Evolutionary conservation across 2,329 filamentous ascomycete genomes (phyloP), one percentile per base, ranked within the genome.

Genomic region (Davidsoniella neocaledoniae): DNA sequence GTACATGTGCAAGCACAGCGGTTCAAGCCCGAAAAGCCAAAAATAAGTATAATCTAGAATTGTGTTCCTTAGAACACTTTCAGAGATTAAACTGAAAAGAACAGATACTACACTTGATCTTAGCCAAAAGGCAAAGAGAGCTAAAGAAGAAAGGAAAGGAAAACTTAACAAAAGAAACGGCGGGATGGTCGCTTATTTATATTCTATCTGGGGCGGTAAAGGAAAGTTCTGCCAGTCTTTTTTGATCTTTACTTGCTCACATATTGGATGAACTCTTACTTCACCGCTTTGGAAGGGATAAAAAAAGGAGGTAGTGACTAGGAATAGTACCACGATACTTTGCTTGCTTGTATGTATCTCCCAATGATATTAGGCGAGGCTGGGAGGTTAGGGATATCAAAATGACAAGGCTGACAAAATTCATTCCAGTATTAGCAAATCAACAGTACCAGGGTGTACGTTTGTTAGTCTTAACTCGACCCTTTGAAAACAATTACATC

Each of bases 81-180:
- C 82, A 88, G 83, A 82, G 80, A 86, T 87, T 87, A 88, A 88
- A 86, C 83, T 88, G 81, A 86, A 84, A 87, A 88, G 83, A 88
- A 88, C 82, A 86, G 82, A 85, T 86, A 86, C 83, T 86, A 86
- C 82, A 86, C 81, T 86, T 86, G 82, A 86, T 86, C 82, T 86
- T 83, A 84, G 77, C 77, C 73, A 77, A 73, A 73, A 70, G 69
- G 52, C 52, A 54, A 54, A 54, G 52, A 54, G 52, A 54, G 52
- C 52, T 54, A 21, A 52, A 54, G 52, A 54, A 52, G 48, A 54
- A 54, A 52, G 38, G 41, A 46, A 67, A 85, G 84, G 81, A 83
- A 88, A 86, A 74, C 72, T 81, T 77, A 77, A 85, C 87, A 88
- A 85, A 77, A 71, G 1, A 33, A 33, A 3, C 72, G 74, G 75